Conservation (phyloP, 2,329 filamentous ascomycete species). For the Arthrocladium fulminans region DNA sequence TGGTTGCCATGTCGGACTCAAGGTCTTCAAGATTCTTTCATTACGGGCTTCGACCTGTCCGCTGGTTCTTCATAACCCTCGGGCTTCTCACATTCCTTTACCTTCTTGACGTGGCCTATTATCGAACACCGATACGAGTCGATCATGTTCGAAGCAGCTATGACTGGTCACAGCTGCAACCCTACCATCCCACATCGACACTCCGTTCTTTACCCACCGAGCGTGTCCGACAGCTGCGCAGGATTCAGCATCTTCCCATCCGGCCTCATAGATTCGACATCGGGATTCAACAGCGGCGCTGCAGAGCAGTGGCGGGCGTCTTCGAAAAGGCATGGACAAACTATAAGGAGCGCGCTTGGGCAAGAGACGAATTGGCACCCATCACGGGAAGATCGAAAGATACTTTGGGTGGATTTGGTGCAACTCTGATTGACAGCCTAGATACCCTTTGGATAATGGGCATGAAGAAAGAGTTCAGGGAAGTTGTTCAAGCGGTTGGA, state of each 20-base stretch:
- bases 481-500: conserved; percentile 50
- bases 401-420: conserved; percentile 57
- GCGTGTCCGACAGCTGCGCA: neutral
- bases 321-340: conserved; percentile 42
- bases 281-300: conserved; percentile 29
- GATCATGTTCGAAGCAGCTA: neutral
- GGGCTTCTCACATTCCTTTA: neutral
- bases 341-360: conserved; percentile 55
- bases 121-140: neutral
- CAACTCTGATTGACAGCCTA: conserved; percentile 55
- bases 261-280: neutral
- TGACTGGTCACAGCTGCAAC: neutral
- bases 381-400: conserved; percentile 44
- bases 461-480: conserved; percentile 54
- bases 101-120: neutral
- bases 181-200: neutral
- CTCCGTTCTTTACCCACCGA: neutral
- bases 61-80: neutral
- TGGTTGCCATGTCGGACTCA: too few relatives aligned
- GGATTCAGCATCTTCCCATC: neutral
- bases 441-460: conserved; percentile 67
- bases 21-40: too few relatives aligned
- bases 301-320: conserved; percentile 35
- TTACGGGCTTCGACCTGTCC: too few relatives aligned
- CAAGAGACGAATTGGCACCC: conserved; percentile 54